Base-by-base conservation (phyloP, 1,139 yeast genomes). In the Pichia sp. region DNA sequence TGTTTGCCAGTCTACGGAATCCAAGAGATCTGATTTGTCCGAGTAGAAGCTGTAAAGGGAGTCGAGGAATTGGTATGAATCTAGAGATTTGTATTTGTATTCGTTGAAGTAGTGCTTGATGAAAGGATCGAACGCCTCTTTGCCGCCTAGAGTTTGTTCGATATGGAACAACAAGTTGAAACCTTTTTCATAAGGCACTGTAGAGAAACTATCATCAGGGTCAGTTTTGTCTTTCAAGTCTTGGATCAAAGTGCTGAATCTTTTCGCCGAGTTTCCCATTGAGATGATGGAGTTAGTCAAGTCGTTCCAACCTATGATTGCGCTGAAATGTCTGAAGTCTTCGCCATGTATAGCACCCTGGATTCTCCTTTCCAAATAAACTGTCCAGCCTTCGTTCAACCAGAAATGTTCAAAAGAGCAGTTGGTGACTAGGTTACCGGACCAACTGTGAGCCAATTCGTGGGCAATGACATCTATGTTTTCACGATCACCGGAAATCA, bases 301-400 rank as follows among this genome's bases (percentile, higher is more conserved):
- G 63, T 85, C 95, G 55, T 82, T 81, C 96, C 96, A 89, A 49
- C 97, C 97, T 64, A 88, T 85, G 60, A 91, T 84, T 46, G 95
- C 91, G 57, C 84, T 77, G 67, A 91, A 88, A 63, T 89, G 93
- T 67, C 97, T 81, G 53, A 81, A 77, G 27, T 81, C 72, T 64
- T 87, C 93, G 45, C 96, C 96, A 65, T 88, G 88, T 38, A 89
- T 71, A 6, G 79, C 81, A 36, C 88, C 96, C 46, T 84, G 74
- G 59, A 91, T 91, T 64, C 96, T 77, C 69, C 97, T 81, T 71
- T 91, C 97, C 43, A 91, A 72, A 68, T 90, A 91, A 31, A 91
- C 97, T 16, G 97, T 89, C 97, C 97, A 90, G 45, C 97, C 97
- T 73, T 91, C 97, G 68, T 91, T 91, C 61, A 91, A 77, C 95